Evolutionary conservation across 352 stramenopile species (phyloP).

Genomic region (Phytophthora vignae): DNA sequence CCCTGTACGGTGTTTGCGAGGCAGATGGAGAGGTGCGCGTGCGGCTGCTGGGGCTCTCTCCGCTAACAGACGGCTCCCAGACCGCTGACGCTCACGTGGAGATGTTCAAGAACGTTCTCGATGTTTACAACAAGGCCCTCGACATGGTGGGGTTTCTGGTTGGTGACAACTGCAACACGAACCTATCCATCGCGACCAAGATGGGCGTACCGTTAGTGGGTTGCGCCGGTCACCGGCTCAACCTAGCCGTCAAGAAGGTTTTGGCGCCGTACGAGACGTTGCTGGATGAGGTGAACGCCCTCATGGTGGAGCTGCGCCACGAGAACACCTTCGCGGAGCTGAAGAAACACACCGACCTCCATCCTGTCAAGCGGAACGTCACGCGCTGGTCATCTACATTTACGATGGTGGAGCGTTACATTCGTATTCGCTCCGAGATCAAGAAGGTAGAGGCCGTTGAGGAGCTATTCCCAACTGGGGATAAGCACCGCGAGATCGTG

Average conservation of each 20-base stretch:
- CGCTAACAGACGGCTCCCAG: neutral
- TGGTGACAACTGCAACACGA: neutral
- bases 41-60: neutral
- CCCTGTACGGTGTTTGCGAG: neutral
- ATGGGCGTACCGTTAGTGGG: neutral
- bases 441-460: too few species aligned
- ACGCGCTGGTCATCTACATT: neutral
- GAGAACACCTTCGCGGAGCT: neutral
- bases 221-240: neutral
- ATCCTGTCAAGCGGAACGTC: neutral
- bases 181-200: neutral
- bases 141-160: neutral
- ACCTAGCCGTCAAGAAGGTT: neutral
- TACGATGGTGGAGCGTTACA: neutral
- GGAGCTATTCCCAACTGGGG: neutral
- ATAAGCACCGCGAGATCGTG: neutral
- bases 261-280: neutral
- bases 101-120: neutral
- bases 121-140: neutral
- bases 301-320: neutral
- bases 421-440: neutral
- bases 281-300: neutral
- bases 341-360: neutral
- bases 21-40: neutral
- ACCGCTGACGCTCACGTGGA: neutral